Base-by-base conservation (phyloP, 306 rosid species). In the Lablab purpureus region DNA sequence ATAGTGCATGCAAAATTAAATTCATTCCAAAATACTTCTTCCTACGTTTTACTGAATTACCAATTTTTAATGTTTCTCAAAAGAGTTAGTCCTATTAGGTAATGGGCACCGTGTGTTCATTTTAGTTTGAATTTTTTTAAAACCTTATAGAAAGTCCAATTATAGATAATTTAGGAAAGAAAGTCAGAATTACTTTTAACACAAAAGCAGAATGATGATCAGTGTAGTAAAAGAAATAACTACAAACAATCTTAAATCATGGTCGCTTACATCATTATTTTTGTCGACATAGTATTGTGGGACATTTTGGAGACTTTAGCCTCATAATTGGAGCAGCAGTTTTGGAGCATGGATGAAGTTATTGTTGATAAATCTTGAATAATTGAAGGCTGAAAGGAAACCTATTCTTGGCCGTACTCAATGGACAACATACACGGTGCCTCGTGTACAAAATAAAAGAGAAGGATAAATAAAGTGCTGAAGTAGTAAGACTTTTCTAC, bases 381-480 rank as follows among this genome's bases (percentile, higher is more conserved):
- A 21, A 80, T 80, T 62, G 75, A 45, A 14, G 79, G 40, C 15
- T 37, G 78, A 73, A 52, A 81, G 78, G 89, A 68, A 88, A 82
- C 75, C 77, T 85, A 87, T 85, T 85, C 88, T 85, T 15, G 87
- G 71, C 77, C 88, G 86, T 87, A 91, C 92, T 19, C 14, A 52
- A 47, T 27, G 63, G 68, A 73, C 73, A 83, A 67, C 14, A 27
- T 49, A 79, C 45, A 71, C 12, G 32, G n/a, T 41, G 81, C 72
- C 81, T 55, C 76, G 68, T 76, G 75, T 72, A 15, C 54, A 60
- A 30, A 69, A 55, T 22, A 12, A 10, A 75, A 75, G 40, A 28
- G 27, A 71, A 74, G 14, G 21, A 47, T 47, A 56, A 46, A 45
- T 14, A 52, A 45, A 70, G 78, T 43, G 23, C 13, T 6, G 81